A percentile compares a stretch with the other conserved stretches of the same genome.
phyloP scores from a whole-genome alignment of 768 basidiomycete genomes.

The Botryobasidium botryosum region DNA sequence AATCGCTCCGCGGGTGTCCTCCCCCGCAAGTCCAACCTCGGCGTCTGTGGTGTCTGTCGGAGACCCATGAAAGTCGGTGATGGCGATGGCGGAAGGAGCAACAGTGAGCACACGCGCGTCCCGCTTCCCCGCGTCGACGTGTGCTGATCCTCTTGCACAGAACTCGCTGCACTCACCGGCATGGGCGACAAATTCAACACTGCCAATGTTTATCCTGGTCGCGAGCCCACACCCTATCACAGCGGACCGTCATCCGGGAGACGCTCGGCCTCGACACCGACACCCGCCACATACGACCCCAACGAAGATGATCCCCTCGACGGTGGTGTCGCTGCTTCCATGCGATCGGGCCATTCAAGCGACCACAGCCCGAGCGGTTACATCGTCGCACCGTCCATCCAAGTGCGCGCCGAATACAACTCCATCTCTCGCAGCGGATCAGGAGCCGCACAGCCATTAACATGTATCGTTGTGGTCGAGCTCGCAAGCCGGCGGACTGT shows the following conservation, averaged over 20 bases:
- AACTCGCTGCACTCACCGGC: conserved; percentile 86
- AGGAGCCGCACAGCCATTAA: conserved; percentile 65
- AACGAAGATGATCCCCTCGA: conserved; percentile 79
- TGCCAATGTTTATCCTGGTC: conserved; percentile 36
- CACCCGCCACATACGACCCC: conserved; percentile 48
- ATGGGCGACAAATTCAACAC: conserved; percentile 36
- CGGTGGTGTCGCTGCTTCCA: conserved; percentile 28
- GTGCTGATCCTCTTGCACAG: conserved; percentile 27
- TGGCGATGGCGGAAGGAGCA: conserved; percentile 67
- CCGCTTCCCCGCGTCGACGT: neutral
- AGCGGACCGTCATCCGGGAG: conserved; percentile 1
- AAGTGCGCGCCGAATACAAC: conserved; percentile 83
- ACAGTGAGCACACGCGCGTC: conserved; percentile 42
- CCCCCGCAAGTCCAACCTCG: conserved; percentile 61
- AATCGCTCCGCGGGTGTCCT: conserved; percentile 29
- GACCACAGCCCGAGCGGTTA: conserved; percentile 22
- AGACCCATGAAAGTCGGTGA: conserved; percentile 93
- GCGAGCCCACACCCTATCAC: neutral
- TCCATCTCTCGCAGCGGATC: conserved; percentile 47
- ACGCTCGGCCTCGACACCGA: conserved; percentile 6
- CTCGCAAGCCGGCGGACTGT: conserved; percentile 54
- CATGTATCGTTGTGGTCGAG: conserved; percentile 88
- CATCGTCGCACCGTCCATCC: conserved; percentile 83
- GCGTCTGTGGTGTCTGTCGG: conserved; percentile 93
- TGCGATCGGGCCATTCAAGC: conserved; percentile 34